Base-by-base conservation (phyloP, 108 stramenopile species). In the Schizochytrium sp. region DNA sequence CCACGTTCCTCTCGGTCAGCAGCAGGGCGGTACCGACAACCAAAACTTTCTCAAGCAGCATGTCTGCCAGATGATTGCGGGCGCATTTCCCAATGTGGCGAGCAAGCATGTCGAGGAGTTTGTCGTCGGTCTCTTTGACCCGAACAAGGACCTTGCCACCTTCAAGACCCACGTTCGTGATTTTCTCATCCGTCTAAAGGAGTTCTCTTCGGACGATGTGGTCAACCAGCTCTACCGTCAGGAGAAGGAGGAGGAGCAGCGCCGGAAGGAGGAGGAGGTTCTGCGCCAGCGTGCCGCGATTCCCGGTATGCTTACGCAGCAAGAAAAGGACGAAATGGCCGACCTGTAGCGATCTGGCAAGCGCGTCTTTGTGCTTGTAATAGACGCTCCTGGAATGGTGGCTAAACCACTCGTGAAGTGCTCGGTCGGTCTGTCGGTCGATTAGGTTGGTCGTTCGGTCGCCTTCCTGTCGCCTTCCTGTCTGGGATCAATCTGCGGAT, bases 111-210 rank as follows among this genome's bases (percentile, higher is more conserved):
- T 98, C 29, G 89, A 93, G 45, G 96, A 91, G 47, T 99, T 99
- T 89, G 97, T 99, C 10, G 94, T 96, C 71, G 98, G 98, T n/a
- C 97, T 99, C 96, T 97, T 99, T 91, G 96, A 98, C 90, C 72
- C 96, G 44, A 93, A 95, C 55, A 98, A 97, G 96, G 99, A 99
- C 91, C 91, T 99, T 48, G 92, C 95, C 45, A 92, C 97, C 57
- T 99, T 99, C 95, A 99, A 99, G 93, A 96, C 96, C 10, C 98
- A 98, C 90, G 91, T 99, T 53, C 95, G 99, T 87, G 98, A 99
- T 92, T 99, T 99, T 92, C 94, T 99, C 89, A 96, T 99, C 87
- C 95, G 97, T 72, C 91, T 99, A 58, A 99, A 99, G 93, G 99
- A 99, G 90, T 99, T 99, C 92, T 96, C 94, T 58, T 92, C 93